Conservation (phyloP, 768 basidiomycete species). For the Tylopilus balloui region DNA sequence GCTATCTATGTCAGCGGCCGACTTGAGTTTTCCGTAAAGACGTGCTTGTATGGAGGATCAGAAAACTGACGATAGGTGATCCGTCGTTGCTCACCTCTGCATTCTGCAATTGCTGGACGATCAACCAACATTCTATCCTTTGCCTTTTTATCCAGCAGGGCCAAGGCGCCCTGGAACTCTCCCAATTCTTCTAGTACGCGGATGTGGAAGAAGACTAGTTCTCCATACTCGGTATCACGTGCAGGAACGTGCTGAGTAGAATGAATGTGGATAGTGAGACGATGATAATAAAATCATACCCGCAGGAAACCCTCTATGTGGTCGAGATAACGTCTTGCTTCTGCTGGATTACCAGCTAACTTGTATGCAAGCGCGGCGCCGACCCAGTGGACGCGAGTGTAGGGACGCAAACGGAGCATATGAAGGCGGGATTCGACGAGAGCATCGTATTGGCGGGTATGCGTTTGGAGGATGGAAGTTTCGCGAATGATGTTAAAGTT, state of each 20-base stretch:
- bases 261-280: constrained; percentile 7
- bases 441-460: constrained; percentile 73
- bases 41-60: constrained; percentile 50
- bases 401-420: constrained; percentile 76
- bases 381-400: constrained; percentile 84
- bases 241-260: constrained; percentile 60
- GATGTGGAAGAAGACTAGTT: constrained; percentile 75
- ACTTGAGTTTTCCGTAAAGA: constrained; percentile 57
- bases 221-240: constrained; percentile 80
- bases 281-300: constrained; percentile 34
- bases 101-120: constrained; percentile 62
- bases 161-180: constrained; percentile 54
- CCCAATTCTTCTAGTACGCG: constrained; percentile 69
- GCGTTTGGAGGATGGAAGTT: constrained; percentile 82
- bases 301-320: constrained; percentile 69
- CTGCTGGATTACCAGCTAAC: constrained; percentile 66
- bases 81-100: constrained; percentile 45
- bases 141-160: constrained; percentile 57
- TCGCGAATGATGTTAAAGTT: constrained; percentile 93
- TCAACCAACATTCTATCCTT: constrained; percentile 69
- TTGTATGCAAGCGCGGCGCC: constrained; percentile 86
- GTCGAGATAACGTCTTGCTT: constrained; percentile 69
- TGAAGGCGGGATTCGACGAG: constrained; percentile 80
- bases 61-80: background rate
- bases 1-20: constrained; percentile 4